phyloP scores from a whole-genome alignment of 768 basidiomycete genomes.

The Pholiota microspora region DNA sequence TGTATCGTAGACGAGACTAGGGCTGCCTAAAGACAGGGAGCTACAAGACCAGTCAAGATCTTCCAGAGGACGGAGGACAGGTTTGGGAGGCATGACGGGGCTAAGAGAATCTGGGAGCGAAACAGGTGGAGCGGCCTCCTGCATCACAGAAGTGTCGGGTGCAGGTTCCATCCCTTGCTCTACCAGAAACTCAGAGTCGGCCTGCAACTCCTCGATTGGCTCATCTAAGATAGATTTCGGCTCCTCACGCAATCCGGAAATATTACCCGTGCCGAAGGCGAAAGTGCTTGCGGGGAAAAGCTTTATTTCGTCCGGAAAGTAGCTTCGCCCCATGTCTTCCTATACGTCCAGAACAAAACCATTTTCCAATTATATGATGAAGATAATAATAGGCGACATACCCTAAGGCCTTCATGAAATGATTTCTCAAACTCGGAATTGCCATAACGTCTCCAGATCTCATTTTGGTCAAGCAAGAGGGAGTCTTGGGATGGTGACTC shows the following conservation, averaged over 20 bases:
- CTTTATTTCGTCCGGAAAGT: constrained; percentile 1
- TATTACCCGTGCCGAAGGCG: background rate
- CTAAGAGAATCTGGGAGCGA: background rate
- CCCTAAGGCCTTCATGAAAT: background rate
- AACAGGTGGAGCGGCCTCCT: background rate
- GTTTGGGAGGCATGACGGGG: constrained; percentile 9
- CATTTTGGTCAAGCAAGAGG: background rate
- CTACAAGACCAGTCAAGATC: constrained; percentile 9
- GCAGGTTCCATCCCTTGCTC: background rate
- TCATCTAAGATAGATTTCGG: background rate
- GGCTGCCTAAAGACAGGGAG: constrained; percentile 10
- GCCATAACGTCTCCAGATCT: background rate
- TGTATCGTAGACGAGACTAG: constrained; percentile 7
- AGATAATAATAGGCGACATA: background rate
- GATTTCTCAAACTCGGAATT: background rate
- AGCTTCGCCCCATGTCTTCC: background rate
- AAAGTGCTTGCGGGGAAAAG: background rate
- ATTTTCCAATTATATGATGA: too few species aligned
- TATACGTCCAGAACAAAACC: too few species aligned
- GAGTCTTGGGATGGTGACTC: background rate
- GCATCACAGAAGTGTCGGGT: background rate
- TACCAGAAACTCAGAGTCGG: background rate
- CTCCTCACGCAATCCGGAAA: constrained; percentile 1
- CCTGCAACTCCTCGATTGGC: background rate
- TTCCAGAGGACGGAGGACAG: constrained; percentile 1